These are phyloP conservation scores for Coprinopsis sp. DNA, from an alignment of 768 basidiomycete species.

Conservation along the genomic window DNA sequence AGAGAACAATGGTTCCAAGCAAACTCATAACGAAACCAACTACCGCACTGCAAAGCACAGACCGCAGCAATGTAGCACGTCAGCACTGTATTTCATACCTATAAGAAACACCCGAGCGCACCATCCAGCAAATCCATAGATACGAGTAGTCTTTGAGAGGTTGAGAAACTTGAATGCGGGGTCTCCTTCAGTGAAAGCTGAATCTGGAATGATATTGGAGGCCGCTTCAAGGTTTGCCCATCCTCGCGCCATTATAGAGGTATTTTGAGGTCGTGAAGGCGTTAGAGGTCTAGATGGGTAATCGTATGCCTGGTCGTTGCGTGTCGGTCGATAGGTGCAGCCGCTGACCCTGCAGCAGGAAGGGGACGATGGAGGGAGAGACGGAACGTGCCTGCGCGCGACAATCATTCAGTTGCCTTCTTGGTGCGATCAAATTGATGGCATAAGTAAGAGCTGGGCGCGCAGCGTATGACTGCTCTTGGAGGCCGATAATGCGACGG, in stretches of 20 bases:
- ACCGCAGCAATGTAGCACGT: background rate
- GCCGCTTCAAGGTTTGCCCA: conserved; percentile 85
- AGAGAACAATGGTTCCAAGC: conserved; percentile 72
- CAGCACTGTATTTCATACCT: background rate
- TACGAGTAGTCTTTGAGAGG: conserved; percentile 70
- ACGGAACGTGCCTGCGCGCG: background rate
- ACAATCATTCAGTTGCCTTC: too few relatives aligned
- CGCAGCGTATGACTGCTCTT: too few relatives aligned
- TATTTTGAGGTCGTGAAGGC: conserved; percentile 5
- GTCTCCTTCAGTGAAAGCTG: conserved; percentile 83
- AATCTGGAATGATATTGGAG: conserved; percentile 59
- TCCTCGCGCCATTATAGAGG: conserved; percentile 32
- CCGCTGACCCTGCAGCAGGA: conserved; percentile 3
- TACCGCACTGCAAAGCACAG: conserved; percentile 54
- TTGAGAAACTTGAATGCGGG: conserved; percentile 81
- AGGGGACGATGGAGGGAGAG: background rate
- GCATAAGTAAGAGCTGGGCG: background rate
- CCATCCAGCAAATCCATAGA: conserved; percentile 89
- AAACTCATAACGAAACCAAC: conserved; percentile 78
- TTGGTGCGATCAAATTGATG: background rate
- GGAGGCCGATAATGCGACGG: too few relatives aligned
- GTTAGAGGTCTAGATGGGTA: background rate
- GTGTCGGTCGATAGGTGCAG: background rate
- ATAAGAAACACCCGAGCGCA: conserved; percentile 28
- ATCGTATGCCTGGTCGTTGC: background rate